Conservation (phyloP, 75 land plant species). For the Adiantum capillusveneris region DNA sequence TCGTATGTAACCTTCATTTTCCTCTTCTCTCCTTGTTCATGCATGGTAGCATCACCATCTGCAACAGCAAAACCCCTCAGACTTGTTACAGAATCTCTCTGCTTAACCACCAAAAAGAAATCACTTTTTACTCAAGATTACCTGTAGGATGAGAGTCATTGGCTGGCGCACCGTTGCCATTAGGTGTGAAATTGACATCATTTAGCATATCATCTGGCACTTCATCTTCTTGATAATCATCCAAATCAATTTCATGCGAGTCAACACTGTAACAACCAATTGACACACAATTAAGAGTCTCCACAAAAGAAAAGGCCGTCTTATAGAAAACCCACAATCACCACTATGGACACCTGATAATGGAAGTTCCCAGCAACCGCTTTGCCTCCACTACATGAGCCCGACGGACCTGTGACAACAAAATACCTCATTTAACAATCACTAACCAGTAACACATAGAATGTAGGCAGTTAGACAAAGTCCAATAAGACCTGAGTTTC, state of each 20-base stretch:
- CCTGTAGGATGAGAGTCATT: constrained; percentile 15
- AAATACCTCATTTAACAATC: too few species aligned
- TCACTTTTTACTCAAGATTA: too few species aligned
- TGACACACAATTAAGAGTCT: neutral
- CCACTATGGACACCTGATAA: constrained; percentile 64
- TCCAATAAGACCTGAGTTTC: constrained; percentile 66
- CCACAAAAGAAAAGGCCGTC: neutral
- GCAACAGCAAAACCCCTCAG: neutral
- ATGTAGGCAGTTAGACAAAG: too few species aligned
- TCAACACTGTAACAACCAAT: constrained; percentile 71
- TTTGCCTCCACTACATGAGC: constrained; percentile 80
- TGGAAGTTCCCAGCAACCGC: constrained; percentile 81
- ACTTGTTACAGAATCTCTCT: too few species aligned
- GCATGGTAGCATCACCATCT: constrained; percentile 4
- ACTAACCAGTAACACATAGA: too few species aligned
- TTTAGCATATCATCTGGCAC: constrained; percentile 19
- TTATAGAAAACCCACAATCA: neutral
- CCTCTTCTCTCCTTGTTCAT: constrained; percentile 40
- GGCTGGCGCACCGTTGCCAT: constrained; percentile 3
- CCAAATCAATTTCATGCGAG: constrained; percentile 85
- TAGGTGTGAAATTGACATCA: constrained; percentile 12
- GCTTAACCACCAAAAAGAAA: too few species aligned
- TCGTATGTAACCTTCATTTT: constrained; percentile 78
- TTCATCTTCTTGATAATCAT: constrained; percentile 57
- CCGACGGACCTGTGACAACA: constrained; percentile 67